phyloP scores from a whole-genome alignment of 2,329 filamentous ascomycete genomes.

The Diaporthe aspalathi region DNA sequence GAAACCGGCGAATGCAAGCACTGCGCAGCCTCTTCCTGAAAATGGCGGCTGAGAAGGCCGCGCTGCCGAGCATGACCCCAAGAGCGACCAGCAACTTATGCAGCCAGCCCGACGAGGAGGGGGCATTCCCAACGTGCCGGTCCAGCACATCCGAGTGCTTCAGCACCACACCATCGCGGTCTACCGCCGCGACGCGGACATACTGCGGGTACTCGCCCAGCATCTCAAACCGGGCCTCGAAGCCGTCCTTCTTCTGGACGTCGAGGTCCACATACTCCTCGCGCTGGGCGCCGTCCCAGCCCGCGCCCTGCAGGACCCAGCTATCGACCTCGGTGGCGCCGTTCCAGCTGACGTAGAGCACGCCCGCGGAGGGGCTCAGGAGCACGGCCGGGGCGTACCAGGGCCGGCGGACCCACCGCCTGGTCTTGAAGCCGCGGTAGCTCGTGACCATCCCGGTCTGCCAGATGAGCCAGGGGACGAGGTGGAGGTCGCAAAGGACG shows the following conservation, averaged over 20 bases:
- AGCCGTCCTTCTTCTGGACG: conserved; percentile 35
- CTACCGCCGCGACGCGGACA: conserved; percentile 38
- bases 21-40: conserved; percentile 3
- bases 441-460: conserved; percentile 39
- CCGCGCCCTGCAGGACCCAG: conserved; percentile 40
- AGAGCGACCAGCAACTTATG: not conserved
- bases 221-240: conserved; percentile 37
- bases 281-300: conserved; percentile 25
- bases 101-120: not conserved
- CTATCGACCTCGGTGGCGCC: conserved; percentile 40
- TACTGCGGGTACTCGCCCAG: conserved; percentile 35
- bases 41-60: not conserved
- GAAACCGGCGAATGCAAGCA: not conserved
- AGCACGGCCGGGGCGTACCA: conserved; percentile 28
- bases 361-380: conserved; percentile 27
- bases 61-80: not conserved
- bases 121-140: conserved; percentile 37
- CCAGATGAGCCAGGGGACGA: conserved; percentile 39
- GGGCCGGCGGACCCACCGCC: conserved; percentile 38
- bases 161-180: conserved; percentile 34
- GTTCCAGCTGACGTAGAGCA: conserved; percentile 42
- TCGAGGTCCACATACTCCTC: conserved; percentile 32
- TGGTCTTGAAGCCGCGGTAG: conserved; percentile 41
- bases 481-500: conserved; percentile 41
- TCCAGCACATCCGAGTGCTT: conserved; percentile 37